A percentile compares a stretch with the other conserved stretches of the same genome.
Conservation (phyloP, 1,139 yeast genomes). For the Diutina sp. region DNA sequence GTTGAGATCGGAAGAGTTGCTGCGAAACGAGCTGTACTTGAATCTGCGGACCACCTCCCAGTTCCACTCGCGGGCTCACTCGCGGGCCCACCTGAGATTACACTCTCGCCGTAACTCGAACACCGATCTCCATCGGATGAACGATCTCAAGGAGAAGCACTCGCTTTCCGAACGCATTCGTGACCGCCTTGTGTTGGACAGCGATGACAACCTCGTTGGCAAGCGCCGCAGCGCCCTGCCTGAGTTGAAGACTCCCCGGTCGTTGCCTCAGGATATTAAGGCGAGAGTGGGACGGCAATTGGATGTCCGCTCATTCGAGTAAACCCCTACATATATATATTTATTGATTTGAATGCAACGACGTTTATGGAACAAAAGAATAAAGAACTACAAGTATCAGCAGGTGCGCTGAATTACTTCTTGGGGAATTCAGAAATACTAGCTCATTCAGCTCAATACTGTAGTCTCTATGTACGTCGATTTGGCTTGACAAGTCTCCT, state of each 20-base stretch:
- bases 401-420: no score
- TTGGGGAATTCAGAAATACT: no score
- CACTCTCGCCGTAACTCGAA: constrained; percentile 20
- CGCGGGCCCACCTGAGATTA: constrained; percentile 11
- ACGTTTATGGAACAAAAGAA: not conserved
- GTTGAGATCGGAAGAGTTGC: constrained; percentile 16
- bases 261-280: not conserved
- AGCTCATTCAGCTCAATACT: no score
- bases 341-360: not conserved
- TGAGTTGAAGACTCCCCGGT: not conserved
- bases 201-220: not conserved
- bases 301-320: not conserved
- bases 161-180: constrained; percentile 23
- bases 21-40: constrained; percentile 17
- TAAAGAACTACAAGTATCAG: not conserved
- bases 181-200: constrained; percentile 15
- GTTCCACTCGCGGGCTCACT: constrained; percentile 5
- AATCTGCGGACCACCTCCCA: constrained; percentile 14
- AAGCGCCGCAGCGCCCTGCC: not conserved
- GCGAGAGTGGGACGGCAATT: not conserved
- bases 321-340: not conserved
- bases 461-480: no score
- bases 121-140: constrained; percentile 4
- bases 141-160: constrained; percentile 17
- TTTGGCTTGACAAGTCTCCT: no score